phyloP scores from a whole-genome alignment of 2,329 filamentous ascomycete species.

The Talaromyces pinophilus region DNA sequence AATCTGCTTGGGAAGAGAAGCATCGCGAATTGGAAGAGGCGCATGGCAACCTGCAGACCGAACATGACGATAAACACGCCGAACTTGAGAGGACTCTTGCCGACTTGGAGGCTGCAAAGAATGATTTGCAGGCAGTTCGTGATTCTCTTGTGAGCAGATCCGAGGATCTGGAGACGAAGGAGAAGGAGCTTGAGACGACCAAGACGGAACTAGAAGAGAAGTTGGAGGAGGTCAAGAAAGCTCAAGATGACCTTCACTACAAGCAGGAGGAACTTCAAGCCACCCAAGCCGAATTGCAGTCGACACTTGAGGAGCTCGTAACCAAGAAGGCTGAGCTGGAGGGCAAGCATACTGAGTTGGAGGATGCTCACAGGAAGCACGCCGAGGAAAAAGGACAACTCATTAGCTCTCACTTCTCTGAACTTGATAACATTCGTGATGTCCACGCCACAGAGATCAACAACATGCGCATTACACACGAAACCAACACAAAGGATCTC shows the following conservation, averaged over 20 bases:
- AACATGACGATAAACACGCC: conserved; percentile 33
- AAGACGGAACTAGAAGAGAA: conserved; percentile 30
- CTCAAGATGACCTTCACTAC: conserved; percentile 25
- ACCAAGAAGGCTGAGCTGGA: conserved; percentile 22
- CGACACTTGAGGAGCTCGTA: conserved; percentile 25
- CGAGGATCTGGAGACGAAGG: conserved; percentile 32
- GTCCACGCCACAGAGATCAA: conserved; percentile 30
- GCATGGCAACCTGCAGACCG: conserved; percentile 38
- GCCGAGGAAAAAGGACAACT: conserved; percentile 21
- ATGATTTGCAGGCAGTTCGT: conserved; percentile 33
- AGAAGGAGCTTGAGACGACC: conserved; percentile 32
- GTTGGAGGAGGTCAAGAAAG: conserved; percentile 22
- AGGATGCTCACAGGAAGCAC: conserved; percentile 24
- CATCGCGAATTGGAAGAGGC: conserved; percentile 43
- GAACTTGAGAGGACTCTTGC: conserved; percentile 36
- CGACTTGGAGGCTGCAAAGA: conserved; percentile 40
- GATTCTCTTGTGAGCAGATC: conserved; percentile 32
- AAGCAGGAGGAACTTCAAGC: conserved; percentile 23
- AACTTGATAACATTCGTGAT: conserved; percentile 18
- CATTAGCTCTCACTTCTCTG: conserved; percentile 6
- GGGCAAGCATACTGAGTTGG: conserved; percentile 27
- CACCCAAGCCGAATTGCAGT: conserved; percentile 26
- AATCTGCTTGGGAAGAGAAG: conserved; percentile 39
- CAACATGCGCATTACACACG: conserved; percentile 29
- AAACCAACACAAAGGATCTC: neutral